These are phyloP conservation scores for Linum lewisii DNA, from an alignment of 345 rosid species.

Conservation along the genomic window DNA sequence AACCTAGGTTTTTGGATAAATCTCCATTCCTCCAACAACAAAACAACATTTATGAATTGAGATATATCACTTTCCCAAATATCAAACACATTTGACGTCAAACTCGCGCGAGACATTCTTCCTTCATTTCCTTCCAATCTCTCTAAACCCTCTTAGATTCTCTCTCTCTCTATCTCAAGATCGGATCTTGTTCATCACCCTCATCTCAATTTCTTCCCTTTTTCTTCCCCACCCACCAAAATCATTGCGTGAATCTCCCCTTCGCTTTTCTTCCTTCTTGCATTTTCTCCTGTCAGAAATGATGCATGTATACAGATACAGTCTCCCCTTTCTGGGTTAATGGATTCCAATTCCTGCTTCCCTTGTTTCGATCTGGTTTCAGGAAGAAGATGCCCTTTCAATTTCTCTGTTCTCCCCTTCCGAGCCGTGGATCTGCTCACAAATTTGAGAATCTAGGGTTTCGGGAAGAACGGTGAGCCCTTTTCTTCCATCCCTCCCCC, in stretches of 20 bases:
- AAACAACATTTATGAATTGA: too few species aligned
- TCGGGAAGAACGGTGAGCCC: neutral
- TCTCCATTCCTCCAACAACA: too few species aligned
- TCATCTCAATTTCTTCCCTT: neutral
- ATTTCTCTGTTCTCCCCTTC: neutral
- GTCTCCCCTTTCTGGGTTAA: neutral
- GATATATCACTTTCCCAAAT: too few species aligned
- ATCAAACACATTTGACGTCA: too few species aligned
- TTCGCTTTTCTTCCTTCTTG: neutral
- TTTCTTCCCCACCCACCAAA: neutral
- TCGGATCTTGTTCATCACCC: neutral
- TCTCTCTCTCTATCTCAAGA: neutral
- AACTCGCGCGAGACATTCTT: too few species aligned
- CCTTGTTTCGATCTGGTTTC: too few species aligned
- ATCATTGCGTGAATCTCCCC: neutral
- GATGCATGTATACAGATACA: neutral
- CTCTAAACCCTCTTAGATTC: neutral
- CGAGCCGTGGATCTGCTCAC: neutral
- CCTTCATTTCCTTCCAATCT: too few species aligned
- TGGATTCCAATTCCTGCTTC: too few species aligned
- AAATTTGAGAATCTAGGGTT: constrained; percentile 17
- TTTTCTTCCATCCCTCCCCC: too few species aligned
- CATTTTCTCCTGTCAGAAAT: neutral
- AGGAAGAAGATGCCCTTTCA: neutral
- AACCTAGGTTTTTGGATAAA: too few species aligned